phyloP scores from a whole-genome alignment of 2,329 filamentous ascomycete species.

The Clonostachys rhizophaga region DNA sequence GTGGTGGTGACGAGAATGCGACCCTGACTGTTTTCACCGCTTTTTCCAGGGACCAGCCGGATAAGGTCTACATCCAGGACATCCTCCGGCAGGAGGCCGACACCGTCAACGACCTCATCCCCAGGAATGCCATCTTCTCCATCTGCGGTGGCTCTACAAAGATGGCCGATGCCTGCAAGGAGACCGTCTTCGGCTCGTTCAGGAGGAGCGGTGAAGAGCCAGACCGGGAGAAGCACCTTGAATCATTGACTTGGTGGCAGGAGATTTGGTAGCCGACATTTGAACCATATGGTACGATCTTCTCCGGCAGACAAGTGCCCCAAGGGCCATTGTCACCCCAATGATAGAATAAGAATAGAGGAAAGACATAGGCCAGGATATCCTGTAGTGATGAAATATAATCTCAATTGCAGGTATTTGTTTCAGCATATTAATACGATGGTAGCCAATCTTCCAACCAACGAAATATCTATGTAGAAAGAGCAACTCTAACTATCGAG shows the following conservation, averaged over 20 bases:
- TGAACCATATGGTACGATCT: not conserved
- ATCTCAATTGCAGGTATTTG: too few relatives aligned
- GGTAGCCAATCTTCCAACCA: too few relatives aligned
- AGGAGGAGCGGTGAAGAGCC: constrained; percentile 27
- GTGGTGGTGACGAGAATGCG: too few relatives aligned
- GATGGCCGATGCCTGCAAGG: constrained; percentile 52
- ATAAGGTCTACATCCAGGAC: constrained; percentile 54
- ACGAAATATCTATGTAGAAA: too few relatives aligned
- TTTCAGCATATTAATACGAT: too few relatives aligned
- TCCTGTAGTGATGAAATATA: not conserved
- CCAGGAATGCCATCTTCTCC: constrained; percentile 37
- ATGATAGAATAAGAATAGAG: not conserved
- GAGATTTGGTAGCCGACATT: constrained; percentile 46
- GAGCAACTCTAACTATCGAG: too few relatives aligned
- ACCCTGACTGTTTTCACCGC: constrained; percentile 31
- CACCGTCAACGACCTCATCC: constrained; percentile 23
- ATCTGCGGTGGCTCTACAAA: constrained; percentile 53
- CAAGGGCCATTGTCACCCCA: not conserved
- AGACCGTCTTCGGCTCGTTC: constrained; percentile 44
- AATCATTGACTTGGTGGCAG: constrained; percentile 44
- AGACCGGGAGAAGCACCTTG: constrained; percentile 28
- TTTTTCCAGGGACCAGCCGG: constrained; percentile 40
- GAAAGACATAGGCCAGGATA: not conserved
- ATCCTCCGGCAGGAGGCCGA: constrained; percentile 37
- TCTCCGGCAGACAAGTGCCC: constrained; percentile 1